Percentiles rank a stretch among this genome's conserved stretches.
Evolutionary conservation across 192 early-diverging fungal species (phyloP).

Genomic region (Dispira parvispora): DNA sequence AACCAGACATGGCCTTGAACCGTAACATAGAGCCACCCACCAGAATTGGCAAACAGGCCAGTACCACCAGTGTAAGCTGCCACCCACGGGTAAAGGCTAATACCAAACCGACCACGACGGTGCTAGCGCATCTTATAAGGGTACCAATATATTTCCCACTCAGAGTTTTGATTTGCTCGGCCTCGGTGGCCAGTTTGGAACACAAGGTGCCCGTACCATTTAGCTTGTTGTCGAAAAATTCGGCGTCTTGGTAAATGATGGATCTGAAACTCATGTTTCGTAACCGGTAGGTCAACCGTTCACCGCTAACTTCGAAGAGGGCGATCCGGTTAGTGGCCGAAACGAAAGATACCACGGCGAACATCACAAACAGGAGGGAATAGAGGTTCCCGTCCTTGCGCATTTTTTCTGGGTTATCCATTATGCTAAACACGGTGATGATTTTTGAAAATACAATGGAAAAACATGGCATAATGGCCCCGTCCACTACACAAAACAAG

Average conservation of each 20-base stretch:
- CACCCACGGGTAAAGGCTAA: constrained; percentile 41
- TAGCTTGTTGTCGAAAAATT: constrained; percentile 52
- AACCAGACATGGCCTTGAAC: constrained; percentile 28
- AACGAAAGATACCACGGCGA: constrained; percentile 29
- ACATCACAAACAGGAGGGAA: constrained; percentile 25
- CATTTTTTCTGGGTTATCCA: constrained; percentile 16
- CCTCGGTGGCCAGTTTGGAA: constrained; percentile 51
- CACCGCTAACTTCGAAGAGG: constrained; percentile 41
- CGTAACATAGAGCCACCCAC: constrained; percentile 42
- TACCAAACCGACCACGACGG: constrained; percentile 15
- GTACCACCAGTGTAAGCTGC: constrained; percentile 42
- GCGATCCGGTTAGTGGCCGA: constrained; percentile 33
- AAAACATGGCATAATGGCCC: constrained; percentile 12
- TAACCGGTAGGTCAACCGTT: constrained; percentile 40
- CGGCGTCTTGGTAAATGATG: constrained; percentile 55
- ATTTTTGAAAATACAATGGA: constrained; percentile 10
- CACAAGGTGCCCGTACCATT: constrained; percentile 58
- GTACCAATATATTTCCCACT: constrained; percentile 18
- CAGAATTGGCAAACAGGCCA: constrained; percentile 53
- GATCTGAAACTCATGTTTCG: constrained; percentile 43
- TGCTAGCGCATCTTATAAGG: constrained; percentile 18
- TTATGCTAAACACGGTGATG: constrained; percentile 16
- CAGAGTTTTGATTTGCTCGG: constrained; percentile 25
- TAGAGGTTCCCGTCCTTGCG: constrained; percentile 16
- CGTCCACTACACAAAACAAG: constrained; percentile 11